Evolutionary conservation across 768 basidiomycete genomes (phyloP).

Genomic region (Leccinum pellstonianum): DNA sequence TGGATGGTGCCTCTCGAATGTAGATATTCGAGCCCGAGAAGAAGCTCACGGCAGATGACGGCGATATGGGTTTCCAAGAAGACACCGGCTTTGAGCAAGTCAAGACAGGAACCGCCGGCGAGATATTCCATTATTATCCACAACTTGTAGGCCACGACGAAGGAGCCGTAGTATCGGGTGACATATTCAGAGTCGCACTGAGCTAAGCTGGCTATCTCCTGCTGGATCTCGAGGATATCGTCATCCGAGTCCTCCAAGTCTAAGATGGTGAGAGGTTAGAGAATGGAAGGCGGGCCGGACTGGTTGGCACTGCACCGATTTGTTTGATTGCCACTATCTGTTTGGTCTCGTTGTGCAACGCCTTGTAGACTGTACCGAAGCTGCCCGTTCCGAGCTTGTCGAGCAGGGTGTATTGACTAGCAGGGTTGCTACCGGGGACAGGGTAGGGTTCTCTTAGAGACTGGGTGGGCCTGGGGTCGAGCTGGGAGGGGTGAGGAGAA

Average conservation of each 20-base stretch:
- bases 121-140: conserved; percentile 99
- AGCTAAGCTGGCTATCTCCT: conserved; percentile 95
- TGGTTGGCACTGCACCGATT: conserved; percentile 64
- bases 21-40: conserved; percentile 93
- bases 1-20: conserved; percentile 96
- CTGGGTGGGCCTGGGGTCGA: conserved; percentile 42
- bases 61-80: conserved; percentile 96
- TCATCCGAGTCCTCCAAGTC: conserved; percentile 98
- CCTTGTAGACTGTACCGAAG: conserved; percentile 98
- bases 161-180: conserved; percentile 94
- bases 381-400: conserved; percentile 98
- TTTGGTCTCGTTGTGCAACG: conserved; percentile 90
- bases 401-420: conserved; percentile 86
- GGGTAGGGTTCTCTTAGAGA: conserved; percentile 59
- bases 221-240: conserved; percentile 97
- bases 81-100: conserved; percentile 86
- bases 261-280: conserved; percentile 30
- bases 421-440: conserved; percentile 74
- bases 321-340: conserved; percentile 98
- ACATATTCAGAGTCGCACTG: conserved; percentile 97
- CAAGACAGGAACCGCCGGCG: conserved; percentile 97
- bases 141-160: conserved; percentile 93
- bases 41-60: conserved; percentile 88
- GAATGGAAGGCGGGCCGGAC: conserved; percentile 3
- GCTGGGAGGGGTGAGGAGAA: conserved; percentile 43